These are phyloP conservation scores for Ephemerocybe angulata DNA, from an alignment of 768 basidiomycete genomes.

Conservation along the genomic window DNA sequence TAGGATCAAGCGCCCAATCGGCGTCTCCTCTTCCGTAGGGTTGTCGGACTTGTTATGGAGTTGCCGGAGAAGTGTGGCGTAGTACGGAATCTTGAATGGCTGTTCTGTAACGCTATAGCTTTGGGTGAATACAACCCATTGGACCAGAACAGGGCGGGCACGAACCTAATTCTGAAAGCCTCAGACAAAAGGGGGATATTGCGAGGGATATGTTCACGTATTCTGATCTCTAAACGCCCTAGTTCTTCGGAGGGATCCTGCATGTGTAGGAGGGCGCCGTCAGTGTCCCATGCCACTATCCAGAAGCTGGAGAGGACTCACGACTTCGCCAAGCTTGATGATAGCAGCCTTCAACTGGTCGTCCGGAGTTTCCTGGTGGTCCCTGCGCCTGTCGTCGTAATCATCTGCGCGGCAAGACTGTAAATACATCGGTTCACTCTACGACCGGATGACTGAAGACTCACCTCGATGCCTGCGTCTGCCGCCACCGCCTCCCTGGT, in stretches of 20 bases:
- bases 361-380: conserved; percentile 65
- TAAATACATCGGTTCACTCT: conserved; percentile 13
- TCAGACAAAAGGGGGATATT: conserved; percentile 66
- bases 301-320: conserved; percentile 36
- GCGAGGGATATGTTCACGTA: conserved; percentile 56
- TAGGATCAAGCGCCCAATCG: conserved; percentile 67
- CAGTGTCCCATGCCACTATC: conserved; percentile 6
- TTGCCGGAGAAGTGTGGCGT: conserved; percentile 73
- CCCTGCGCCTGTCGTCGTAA: conserved; percentile 63
- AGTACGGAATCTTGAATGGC: conserved; percentile 90
- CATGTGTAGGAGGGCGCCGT: background rate
- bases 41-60: conserved; percentile 50
- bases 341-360: conserved; percentile 65
- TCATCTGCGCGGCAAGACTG: conserved; percentile 46
- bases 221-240: conserved; percentile 59
- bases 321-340: conserved; percentile 78
- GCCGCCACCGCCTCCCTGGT: background rate
- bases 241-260: conserved; percentile 74
- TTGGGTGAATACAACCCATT: conserved; percentile 10
- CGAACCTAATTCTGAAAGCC: conserved; percentile 68
- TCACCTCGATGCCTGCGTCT: conserved; percentile 19
- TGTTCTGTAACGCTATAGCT: conserved; percentile 75
- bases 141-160: background rate
- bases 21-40: conserved; percentile 36
- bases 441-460: conserved; percentile 12